These are phyloP conservation scores for Penicillium sp. DNA, from an alignment of 2,329 filamentous ascomycete genomes.

Conservation along the genomic window DNA sequence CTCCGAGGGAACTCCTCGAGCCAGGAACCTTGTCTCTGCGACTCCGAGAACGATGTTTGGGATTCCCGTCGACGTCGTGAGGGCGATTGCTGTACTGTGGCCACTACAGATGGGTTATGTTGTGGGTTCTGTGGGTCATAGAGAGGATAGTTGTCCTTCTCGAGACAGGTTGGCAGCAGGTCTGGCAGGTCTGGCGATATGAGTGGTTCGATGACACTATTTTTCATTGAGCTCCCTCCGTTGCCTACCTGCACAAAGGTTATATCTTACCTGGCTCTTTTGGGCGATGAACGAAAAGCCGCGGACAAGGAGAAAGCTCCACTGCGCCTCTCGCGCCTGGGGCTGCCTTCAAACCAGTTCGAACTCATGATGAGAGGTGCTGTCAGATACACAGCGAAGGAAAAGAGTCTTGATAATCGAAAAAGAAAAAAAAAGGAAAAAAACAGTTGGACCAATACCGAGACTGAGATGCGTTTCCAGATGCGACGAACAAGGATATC, in stretches of 20 bases:
- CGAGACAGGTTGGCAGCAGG: slow-evolving; percentile 32
- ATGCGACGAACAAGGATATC: neutral
- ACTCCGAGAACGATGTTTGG: slow-evolving; percentile 15
- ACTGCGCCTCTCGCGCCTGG: slow-evolving; percentile 1
- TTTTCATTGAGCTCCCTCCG: neutral
- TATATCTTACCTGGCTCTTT: slow-evolving; percentile 28
- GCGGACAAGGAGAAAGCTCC: slow-evolving; percentile 24
- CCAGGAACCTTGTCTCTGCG: slow-evolving; percentile 27
- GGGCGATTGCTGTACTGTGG: neutral
- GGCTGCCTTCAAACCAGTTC: neutral
- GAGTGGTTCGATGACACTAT: slow-evolving; percentile 8
- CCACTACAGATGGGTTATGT: slow-evolving; percentile 34
- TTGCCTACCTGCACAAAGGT: neutral
- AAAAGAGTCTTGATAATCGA: too few relatives aligned
- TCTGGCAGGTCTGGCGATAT: slow-evolving; percentile 3
- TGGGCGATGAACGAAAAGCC: slow-evolving; percentile 22
- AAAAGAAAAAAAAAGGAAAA: neutral
- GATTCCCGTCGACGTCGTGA: slow-evolving; percentile 17
- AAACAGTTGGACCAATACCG: too few relatives aligned
- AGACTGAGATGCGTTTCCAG: too few relatives aligned
- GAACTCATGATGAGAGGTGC: neutral
- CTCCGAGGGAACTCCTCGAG: slow-evolving; percentile 32
- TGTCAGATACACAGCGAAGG: too few relatives aligned
- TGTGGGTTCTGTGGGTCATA: slow-evolving; percentile 41
- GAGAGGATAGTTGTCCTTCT: slow-evolving; percentile 40